Base-by-base conservation (phyloP, 179 eudicot genomes). In the Beta macrorhiza region DNA sequence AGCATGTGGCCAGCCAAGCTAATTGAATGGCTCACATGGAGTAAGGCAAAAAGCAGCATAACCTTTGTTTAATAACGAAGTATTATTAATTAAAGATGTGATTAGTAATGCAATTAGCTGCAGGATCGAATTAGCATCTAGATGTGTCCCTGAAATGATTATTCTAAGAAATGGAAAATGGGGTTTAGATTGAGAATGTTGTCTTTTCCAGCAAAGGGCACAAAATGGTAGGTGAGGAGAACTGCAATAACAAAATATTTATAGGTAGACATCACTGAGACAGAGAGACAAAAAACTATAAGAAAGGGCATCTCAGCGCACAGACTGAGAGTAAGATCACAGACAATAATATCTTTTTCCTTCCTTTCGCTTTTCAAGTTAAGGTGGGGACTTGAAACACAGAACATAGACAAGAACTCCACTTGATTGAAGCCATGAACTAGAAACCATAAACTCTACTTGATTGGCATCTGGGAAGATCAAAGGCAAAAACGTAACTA, bases 1-100 rank as follows among this genome's bases (percentile, higher is more conserved):
- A 75, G 82, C 84, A 85, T 79, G 82, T 85, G 84, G 87, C 80
- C 82, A 85, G 45, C 78, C 74, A 74, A 81, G 32, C 53, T 47
- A 82, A 78, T 61, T 79, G 75, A 78, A 61, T 61, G 82, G 80
- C 57, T 82, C 77, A 82, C 84, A 82, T 85, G 84, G 77, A 81
- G 78, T 29, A 78, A 72, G 72, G 29, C 52, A 67, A 78, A 74
- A 78, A 68, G 78, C 78, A 73, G 73, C 63, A 81, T 8, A 42
- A 37, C 47, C 87, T 81, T 84, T 81, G 80, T 58, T 78, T 78
- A 81, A 84, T 81, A 65, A 14, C 52, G 20, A 78, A 77, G 72
- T 59, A 84, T 20, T 29, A 78, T 81, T 53, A 56, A 29, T 74
- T 75, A 52, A 71, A 72, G 37, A 32, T 8, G 70, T 85, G 78